Percentiles rank a stretch among this genome's conserved stretches.
Evolutionary conservation across 2,329 filamentous ascomycete genomes (phyloP).

Genomic region (Ambrosiella beaveri): DNA sequence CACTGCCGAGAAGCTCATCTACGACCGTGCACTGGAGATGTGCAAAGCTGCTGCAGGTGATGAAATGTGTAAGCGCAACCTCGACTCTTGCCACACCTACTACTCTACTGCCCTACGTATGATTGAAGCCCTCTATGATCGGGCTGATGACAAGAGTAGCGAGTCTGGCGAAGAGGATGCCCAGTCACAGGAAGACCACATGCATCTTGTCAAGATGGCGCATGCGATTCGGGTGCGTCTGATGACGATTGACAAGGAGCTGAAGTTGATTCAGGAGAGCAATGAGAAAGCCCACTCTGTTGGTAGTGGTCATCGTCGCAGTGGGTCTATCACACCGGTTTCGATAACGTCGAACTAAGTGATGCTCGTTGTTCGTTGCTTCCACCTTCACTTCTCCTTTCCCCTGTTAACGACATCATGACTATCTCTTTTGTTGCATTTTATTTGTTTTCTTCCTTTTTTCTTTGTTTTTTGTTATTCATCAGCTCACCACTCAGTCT

Average conservation of each 20-base stretch:
- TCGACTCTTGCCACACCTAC: constrained; percentile 74
- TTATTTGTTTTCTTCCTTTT: constrained; percentile 1
- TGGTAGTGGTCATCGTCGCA: constrained; percentile 7
- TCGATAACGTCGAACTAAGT: constrained; percentile 9
- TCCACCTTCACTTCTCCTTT: not conserved
- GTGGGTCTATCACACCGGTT: constrained; percentile 11
- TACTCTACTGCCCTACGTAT: constrained; percentile 88
- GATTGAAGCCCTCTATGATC: constrained; percentile 85
- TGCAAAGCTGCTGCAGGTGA: constrained; percentile 86
- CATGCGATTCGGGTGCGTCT: constrained; percentile 10
- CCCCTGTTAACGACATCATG: not conserved
- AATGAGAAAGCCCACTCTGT: not conserved
- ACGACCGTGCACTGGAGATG: constrained; percentile 94
- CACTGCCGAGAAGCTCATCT: constrained; percentile 94
- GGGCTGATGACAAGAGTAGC: constrained; percentile 40
- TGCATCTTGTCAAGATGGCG: constrained; percentile 40
- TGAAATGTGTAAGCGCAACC: constrained; percentile 81
- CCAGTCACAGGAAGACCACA: constrained; percentile 43
- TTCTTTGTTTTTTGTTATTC: not conserved
- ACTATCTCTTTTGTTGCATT: not conserved
- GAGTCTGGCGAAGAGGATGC: constrained; percentile 16
- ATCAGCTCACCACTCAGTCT: constrained; percentile 1
- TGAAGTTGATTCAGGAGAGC: constrained; percentile 5
- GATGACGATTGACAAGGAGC: constrained; percentile 1
- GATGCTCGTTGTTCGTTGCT: not conserved